Conservation (phyloP, 116 monocot genomes). For the Iris pallida region DNA sequence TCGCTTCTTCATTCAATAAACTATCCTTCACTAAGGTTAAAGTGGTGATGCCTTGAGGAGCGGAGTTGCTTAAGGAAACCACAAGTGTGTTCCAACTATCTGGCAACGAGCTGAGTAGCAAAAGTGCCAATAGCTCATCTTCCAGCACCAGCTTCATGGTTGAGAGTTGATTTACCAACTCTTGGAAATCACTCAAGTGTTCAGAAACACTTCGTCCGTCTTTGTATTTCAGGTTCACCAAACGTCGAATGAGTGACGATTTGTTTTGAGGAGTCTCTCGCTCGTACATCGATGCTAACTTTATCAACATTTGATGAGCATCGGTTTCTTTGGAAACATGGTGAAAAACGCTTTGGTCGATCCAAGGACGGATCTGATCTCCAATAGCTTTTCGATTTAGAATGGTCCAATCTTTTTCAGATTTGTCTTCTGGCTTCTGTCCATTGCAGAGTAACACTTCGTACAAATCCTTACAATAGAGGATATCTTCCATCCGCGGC, state of each 20-base stretch:
- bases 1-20: constrained; percentile 15
- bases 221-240: neutral
- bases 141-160: neutral
- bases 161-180: neutral
- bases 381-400: neutral
- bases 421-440: neutral
- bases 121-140: neutral
- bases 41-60: constrained; percentile 4
- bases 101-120: neutral
- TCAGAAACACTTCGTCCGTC: neutral
- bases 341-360: neutral
- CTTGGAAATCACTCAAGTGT: neutral
- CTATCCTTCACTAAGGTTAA: neutral
- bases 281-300: neutral
- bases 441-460: neutral
- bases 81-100: no score
- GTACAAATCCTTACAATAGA: neutral
- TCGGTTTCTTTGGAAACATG: neutral
- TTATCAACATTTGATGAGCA: neutral
- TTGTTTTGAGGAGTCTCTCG: neutral
- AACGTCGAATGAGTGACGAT: neutral
- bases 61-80: constrained; percentile 18
- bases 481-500: neutral
- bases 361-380: neutral
- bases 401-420: neutral